Evolutionary conservation across 805 yeast genomes (phyloP).

Genomic region (Torulaspora gathmanii): DNA sequence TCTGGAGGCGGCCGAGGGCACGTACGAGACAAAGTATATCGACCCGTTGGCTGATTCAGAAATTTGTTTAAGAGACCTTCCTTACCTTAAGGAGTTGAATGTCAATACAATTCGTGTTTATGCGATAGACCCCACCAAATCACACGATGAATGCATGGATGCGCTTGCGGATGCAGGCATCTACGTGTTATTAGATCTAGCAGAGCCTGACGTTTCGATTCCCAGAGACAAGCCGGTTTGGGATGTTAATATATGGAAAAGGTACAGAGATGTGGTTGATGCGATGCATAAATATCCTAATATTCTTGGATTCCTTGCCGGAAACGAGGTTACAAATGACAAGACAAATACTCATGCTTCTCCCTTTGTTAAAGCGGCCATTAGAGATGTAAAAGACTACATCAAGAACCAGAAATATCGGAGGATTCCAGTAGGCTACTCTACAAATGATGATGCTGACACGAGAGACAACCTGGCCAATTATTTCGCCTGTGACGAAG

Average conservation of each 20-base stretch:
- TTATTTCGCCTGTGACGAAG: constrained; percentile 85
- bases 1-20: constrained; percentile 15
- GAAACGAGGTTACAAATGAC: constrained; percentile 93
- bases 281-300: constrained; percentile 70
- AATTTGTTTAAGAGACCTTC: constrained; percentile 76
- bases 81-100: constrained; percentile 61
- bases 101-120: constrained; percentile 83
- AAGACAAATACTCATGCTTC: constrained; percentile 80
- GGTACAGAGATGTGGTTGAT: constrained; percentile 83
- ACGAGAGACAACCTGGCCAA: constrained; percentile 77
- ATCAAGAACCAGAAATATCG: constrained; percentile 60
- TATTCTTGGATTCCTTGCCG: constrained; percentile 92
- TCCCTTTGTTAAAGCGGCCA: constrained; percentile 92
- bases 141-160: constrained; percentile 76
- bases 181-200: constrained; percentile 83
- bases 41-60: constrained; percentile 76
- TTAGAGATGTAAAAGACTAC: constrained; percentile 81
- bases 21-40: constrained; percentile 36
- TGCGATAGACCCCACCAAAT: constrained; percentile 65
- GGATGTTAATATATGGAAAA: constrained; percentile 62
- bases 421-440: constrained; percentile 86
- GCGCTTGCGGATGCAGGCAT: constrained; percentile 79
- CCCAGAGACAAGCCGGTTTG: constrained; percentile 73
- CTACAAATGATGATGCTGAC: constrained; percentile 81
- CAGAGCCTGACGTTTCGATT: constrained; percentile 78